Base-by-base conservation (phyloP, 352 stramenopile genomes). In the Lagenidium giganteum region DNA sequence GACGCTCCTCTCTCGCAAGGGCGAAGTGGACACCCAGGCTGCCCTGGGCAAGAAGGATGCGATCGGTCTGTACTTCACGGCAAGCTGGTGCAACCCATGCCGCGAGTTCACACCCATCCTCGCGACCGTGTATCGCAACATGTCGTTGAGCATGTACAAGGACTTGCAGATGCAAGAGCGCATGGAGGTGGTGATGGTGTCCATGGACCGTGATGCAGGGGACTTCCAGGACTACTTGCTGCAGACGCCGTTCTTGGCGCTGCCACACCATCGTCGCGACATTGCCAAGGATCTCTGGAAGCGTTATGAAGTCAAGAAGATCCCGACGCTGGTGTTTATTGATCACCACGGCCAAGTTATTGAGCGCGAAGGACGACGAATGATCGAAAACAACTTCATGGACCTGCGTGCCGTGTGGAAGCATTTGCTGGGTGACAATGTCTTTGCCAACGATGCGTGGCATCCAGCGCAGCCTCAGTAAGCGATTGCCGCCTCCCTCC, bases 271-370 rank as follows among this genome's bases (percentile, higher is more conserved):
- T n/a, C 61, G 60, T 8, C 69, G 63, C 17, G 64, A 81, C 14
- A 49, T 67, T 18, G 67, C 71, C 21, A 68, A 78, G 47, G 67
- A 81, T 32, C 44, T 85, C 22, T 75, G 72, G 64, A 78, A 78
- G 47, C 66, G 67, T 45, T 83, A 85, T 57, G 67, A 85, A 25
- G 67, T 83, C 17, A 81, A 80, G 62, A 80, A 60, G 40, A 83
- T 85, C 46, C 72, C 72, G 47, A 66, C 67, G 35, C 72, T 85
- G 45, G 71, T 85, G 34, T 85, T 85, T 27, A 67, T 85, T 40
- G 65, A 85, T 46, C 54, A 67, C 21, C 62, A 79, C 42, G 73
- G 73, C 42, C 67, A 79, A 26, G 67, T 75, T 20, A 52, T 86
- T 42, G 70, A 79, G 60, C 64, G 70, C 42, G 70, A 86, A 17